These are phyloP conservation scores for Debaryomycetaceae sp. DNA, from an alignment of 1,139 yeast genomes.

Conservation along the genomic window DNA sequence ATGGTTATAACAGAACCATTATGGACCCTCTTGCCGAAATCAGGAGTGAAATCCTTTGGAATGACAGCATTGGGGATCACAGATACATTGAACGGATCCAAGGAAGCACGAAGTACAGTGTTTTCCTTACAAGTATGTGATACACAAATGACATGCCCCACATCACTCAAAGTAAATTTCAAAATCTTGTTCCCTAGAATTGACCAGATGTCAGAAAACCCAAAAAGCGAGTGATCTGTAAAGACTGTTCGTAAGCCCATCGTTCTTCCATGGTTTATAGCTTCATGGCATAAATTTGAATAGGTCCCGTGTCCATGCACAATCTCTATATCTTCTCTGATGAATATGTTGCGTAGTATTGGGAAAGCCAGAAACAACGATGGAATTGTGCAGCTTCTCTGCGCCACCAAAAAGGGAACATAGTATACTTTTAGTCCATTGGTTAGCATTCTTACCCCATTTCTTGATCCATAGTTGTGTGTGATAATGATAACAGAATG, in stretches of 20 bases:
- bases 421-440: slow-evolving; percentile 93
- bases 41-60: slow-evolving; percentile 75
- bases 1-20: slow-evolving; percentile 53
- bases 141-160: slow-evolving; percentile 92
- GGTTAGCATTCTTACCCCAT: slow-evolving; percentile 77
- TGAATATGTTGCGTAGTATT: slow-evolving; percentile 73
- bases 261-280: slow-evolving; percentile 82
- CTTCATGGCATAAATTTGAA: slow-evolving; percentile 84
- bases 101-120: slow-evolving; percentile 80
- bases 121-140: slow-evolving; percentile 97
- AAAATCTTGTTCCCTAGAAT: slow-evolving; percentile 83
- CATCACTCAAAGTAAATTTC: slow-evolving; percentile 79
- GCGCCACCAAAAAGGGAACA: slow-evolving; percentile 75
- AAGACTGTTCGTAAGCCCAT: slow-evolving; percentile 91
- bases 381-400: slow-evolving; percentile 84
- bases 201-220: slow-evolving; percentile 83
- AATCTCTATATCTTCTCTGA: slow-evolving; percentile 81
- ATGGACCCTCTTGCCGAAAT: slow-evolving; percentile 12
- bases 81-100: slow-evolving; percentile 74
- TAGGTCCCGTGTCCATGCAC: slow-evolving; percentile 96
- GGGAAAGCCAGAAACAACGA: slow-evolving; percentile 89
- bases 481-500: slow-evolving; percentile 91
- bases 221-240: slow-evolving; percentile 94
- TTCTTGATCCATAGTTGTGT: slow-evolving; percentile 79
- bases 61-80: slow-evolving; percentile 97